Evolutionary conservation across 192 early-diverging fungal species (phyloP).

Genomic region (Coemansia sp.): DNA sequence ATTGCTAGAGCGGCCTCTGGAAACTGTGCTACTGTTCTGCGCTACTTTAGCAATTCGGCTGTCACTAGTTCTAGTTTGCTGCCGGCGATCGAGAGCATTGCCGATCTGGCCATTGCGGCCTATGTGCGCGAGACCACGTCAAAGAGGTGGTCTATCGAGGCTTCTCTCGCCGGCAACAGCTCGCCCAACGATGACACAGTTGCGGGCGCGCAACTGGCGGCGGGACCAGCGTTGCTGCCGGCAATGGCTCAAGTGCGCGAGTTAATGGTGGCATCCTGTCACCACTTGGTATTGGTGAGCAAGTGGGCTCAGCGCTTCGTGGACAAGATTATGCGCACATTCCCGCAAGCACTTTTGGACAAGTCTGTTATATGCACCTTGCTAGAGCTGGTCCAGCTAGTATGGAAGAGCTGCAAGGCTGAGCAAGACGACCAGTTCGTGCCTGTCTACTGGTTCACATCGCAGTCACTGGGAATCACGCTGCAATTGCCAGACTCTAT

Average conservation of each 20-base stretch:
- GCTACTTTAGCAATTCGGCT: slow-evolving; percentile 87
- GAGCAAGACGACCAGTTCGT: slow-evolving; percentile 81
- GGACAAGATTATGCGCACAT: slow-evolving; percentile 61
- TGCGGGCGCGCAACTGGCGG: background rate
- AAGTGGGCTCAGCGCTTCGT: slow-evolving; percentile 65
- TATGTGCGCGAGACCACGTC: slow-evolving; percentile 51
- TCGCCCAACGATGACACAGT: slow-evolving; percentile 16
- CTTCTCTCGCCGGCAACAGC: slow-evolving; percentile 26
- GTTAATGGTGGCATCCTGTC: slow-evolving; percentile 67
- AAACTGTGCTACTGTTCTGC: slow-evolving; percentile 70
- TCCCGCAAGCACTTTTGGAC: slow-evolving; percentile 84
- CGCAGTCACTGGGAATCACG: slow-evolving; percentile 62
- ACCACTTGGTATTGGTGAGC: slow-evolving; percentile 73
- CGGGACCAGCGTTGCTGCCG: slow-evolving; percentile 13
- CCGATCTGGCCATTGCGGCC: slow-evolving; percentile 58
- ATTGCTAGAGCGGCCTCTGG: slow-evolving; percentile 70
- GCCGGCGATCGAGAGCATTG: slow-evolving; percentile 76
- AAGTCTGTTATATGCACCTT: slow-evolving; percentile 66
- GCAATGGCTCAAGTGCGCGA: slow-evolving; percentile 60
- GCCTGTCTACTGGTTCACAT: slow-evolving; percentile 71
- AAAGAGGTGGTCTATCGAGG: slow-evolving; percentile 34
- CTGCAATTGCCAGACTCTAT: slow-evolving; percentile 75
- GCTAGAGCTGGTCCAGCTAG: slow-evolving; percentile 81
- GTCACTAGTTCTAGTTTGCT: slow-evolving; percentile 77
- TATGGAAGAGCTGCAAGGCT: slow-evolving; percentile 78